phyloP scores from a whole-genome alignment of 805 yeast species.

The Schwanniomyces occidentalis region DNA sequence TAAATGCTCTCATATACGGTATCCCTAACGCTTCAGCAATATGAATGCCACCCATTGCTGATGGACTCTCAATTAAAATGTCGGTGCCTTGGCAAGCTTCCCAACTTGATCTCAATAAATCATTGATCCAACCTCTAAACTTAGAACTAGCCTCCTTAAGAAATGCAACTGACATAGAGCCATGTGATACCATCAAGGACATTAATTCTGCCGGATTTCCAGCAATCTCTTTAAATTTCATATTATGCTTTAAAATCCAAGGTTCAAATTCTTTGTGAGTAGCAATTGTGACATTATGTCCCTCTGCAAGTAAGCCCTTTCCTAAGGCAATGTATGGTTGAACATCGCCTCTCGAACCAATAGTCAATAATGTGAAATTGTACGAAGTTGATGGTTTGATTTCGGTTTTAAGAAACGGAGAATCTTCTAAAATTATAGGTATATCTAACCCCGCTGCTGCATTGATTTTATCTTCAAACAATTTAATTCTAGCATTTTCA shows the following conservation, averaged over 20 bases:
- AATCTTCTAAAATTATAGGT: conserved; percentile 69
- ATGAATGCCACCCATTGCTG: conserved; percentile 94
- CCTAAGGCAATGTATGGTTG: conserved; percentile 95
- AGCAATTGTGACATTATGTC: conserved; percentile 81
- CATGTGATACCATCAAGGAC: conserved; percentile 91
- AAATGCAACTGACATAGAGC: conserved; percentile 79
- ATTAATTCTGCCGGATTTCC: conserved; percentile 92
- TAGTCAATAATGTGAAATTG: conserved; percentile 72
- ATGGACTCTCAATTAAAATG: conserved; percentile 89
- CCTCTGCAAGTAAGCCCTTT: conserved; percentile 73
- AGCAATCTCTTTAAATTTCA: conserved; percentile 73
- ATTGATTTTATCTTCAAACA: conserved; percentile 67
- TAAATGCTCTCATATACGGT: conserved; percentile 92
- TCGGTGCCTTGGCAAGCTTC: conserved; percentile 82
- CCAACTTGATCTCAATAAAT: conserved; percentile 76
- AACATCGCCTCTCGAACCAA: conserved; percentile 95
- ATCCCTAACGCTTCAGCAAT: conserved; percentile 89
- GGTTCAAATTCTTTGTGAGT: conserved; percentile 80
- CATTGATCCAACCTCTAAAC: conserved; percentile 82
- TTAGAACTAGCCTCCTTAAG: conserved; percentile 78
- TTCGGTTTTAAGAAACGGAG: conserved; percentile 52
- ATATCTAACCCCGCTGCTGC: conserved; percentile 61
- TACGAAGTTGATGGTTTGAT: conserved; percentile 55
- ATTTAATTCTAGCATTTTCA: conserved; percentile 59
- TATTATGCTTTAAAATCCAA: conserved; percentile 69